Base-by-base conservation (phyloP, 2,329 filamentous ascomycete species). In the Fusarium oligoseptatum region DNA sequence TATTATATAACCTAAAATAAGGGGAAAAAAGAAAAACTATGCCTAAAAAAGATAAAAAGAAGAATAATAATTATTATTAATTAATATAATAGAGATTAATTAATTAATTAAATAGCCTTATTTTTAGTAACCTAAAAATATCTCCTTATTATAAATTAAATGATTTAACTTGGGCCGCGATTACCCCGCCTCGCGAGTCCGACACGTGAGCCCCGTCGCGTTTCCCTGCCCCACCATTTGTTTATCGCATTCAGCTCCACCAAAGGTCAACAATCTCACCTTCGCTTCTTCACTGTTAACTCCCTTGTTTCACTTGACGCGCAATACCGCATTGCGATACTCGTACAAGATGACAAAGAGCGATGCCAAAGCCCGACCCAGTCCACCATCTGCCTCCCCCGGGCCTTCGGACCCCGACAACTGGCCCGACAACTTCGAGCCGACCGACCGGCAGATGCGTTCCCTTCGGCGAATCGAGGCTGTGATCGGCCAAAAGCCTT, bases 401-500 rank as follows among this genome's bases (percentile, higher is more conserved):
- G 27, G 27, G 27, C 17, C 27, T n/a, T 32, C 50, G 17, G 56
- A 56, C 6, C 12, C 4, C 20, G 22, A 55, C 1, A 32, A 27
- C 14, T 36, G 66, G 37, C 64, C 67, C 6, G 2, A n/a, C 6
- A 64, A 70, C 17, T 50, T 48, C 8, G 41, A 34, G 14, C 9
- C 11, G 11, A 11, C 15, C 2, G 20, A n/a, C 7, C 37, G 36
- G n/a, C 37, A 63, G 4, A 37, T 36, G 5, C 67, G 67, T 15
- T 20, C 17, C n/a, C 6, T 48, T 14, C 9, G 37, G 2, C 58
- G 67, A 2, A 69, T 70, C n/a, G 66, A 70, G 14, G 4, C 1
- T 1, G 34, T 22, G 5, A n/a, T 58, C 9, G 34, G 50, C 10
- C 14, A 41, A 9, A 70, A 70, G 39, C 66, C 67, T 7, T 70